Conservation (phyloP, 2,329 filamentous ascomycete species). For the Cephalotrichum gorgonifer region DNA sequence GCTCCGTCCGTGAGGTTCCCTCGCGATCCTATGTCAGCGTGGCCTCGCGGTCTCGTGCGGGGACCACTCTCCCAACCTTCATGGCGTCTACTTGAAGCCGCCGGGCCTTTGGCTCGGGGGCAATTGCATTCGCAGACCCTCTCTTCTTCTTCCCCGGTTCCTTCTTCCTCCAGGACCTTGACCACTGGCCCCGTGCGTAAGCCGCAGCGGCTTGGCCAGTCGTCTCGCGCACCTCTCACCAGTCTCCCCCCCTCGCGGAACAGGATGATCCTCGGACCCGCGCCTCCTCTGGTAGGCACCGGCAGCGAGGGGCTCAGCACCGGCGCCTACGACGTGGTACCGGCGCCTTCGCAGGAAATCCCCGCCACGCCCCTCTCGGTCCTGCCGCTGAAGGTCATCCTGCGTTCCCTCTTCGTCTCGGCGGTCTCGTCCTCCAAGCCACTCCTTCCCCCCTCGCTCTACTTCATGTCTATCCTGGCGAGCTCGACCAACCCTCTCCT, state of each 20-base stretch:
- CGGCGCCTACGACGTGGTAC: neutral
- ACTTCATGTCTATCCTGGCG: slow-evolving; percentile 58
- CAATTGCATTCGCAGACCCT: neutral
- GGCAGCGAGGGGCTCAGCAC: neutral
- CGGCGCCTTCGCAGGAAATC: neutral
- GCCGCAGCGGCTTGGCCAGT: neutral
- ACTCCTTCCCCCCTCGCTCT: slow-evolving; percentile 60
- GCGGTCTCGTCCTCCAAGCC: slow-evolving; percentile 59
- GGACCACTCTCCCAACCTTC: neutral
- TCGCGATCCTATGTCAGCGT: neutral
- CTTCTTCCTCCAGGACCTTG: neutral
- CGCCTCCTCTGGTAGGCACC: neutral
- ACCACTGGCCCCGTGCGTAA: neutral
- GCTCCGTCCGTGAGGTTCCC: too few species aligned
- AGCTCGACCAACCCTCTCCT: slow-evolving; percentile 56
- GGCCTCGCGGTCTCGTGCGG: neutral
- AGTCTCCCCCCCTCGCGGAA: neutral
- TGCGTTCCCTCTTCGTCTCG: slow-evolving; percentile 61
- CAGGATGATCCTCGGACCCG: neutral
- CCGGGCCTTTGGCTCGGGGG: neutral
- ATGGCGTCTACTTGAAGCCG: neutral
- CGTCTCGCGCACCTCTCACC: neutral
- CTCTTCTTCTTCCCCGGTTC: neutral
- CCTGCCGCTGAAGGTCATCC: slow-evolving; percentile 53
- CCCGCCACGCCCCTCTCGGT: slow-evolving; percentile 43